Evolutionary conservation across 257 asterid genomes (phyloP).

Genomic region (Solanum sejunctum): DNA sequence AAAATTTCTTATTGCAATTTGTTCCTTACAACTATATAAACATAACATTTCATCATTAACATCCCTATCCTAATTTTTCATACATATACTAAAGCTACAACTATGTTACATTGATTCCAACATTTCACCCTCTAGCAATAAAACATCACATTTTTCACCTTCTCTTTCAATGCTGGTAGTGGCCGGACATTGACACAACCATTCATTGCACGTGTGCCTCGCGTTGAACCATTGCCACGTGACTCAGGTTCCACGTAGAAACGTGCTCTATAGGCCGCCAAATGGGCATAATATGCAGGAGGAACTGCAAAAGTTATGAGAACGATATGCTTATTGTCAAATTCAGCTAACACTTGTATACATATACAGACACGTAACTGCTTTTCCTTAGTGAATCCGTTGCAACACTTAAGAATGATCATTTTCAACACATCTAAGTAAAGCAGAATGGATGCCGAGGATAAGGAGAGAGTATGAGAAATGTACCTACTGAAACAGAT

Average conservation of each 20-base stretch:
- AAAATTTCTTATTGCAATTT: not conserved
- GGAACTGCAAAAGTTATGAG: constrained; percentile 41
- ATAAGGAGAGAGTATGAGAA: not conserved
- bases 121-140: constrained; percentile 36
- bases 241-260: constrained; percentile 81
- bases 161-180: constrained; percentile 83
- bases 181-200: constrained; percentile 72
- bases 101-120: not conserved
- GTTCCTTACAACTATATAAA: not conserved
- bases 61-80: not conserved
- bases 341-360: not conserved
- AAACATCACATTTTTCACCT: constrained; percentile 95
- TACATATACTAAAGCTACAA: not conserved
- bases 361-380: not conserved
- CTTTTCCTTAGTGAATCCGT: not conserved
- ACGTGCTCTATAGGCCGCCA: constrained; percentile 92
- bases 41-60: not conserved
- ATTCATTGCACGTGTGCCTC: constrained; percentile 25
- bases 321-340: not conserved
- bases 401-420: not conserved
- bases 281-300: constrained; percentile 91
- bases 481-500: constrained; percentile 88
- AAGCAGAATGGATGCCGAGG: not conserved
- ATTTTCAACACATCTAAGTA: not conserved
- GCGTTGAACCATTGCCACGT: constrained; percentile 26